Conservation (phyloP, 2,329 filamentous ascomycete genomes). For the Ophiognomonia clavigignenti-juglandacearum region DNA sequence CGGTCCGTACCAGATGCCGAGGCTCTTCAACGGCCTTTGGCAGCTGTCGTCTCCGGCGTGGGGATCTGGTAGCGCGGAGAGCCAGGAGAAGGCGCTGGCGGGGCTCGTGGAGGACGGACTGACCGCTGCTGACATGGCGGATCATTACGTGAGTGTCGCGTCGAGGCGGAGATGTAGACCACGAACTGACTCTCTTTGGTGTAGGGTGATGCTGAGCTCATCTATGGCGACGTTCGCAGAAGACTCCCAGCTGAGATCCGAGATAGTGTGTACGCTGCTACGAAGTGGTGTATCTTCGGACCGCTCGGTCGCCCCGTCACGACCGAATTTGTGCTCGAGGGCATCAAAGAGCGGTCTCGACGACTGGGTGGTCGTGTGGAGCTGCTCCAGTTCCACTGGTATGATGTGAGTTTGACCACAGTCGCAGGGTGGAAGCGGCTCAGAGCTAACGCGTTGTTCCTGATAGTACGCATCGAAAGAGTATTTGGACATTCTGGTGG, state of each 20-base stretch:
- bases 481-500: slow-evolving; percentile 28
- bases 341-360: slow-evolving; percentile 27
- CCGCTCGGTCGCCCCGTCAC: slow-evolving; percentile 22
- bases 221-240: slow-evolving; percentile 28
- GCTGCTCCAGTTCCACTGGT: slow-evolving; percentile 32
- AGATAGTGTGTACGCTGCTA: slow-evolving; percentile 25
- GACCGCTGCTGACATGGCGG: slow-evolving; percentile 1
- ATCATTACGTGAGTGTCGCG: not conserved
- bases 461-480: slow-evolving; percentile 28
- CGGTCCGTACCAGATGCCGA: slow-evolving; percentile 19
- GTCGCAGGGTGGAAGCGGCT: not conserved
- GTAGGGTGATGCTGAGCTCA: slow-evolving; percentile 32
- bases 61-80: slow-evolving; percentile 22
- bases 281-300: slow-evolving; percentile 31
- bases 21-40: slow-evolving; percentile 28
- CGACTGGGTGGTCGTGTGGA: slow-evolving; percentile 28
- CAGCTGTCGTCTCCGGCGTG: slow-evolving; percentile 27
- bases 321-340: slow-evolving; percentile 22
- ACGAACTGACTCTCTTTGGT: slow-evolving; percentile 10
- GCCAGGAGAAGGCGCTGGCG: slow-evolving; percentile 23
- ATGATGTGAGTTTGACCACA: slow-evolving; percentile 21
- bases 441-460: not conserved
- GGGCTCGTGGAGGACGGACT: slow-evolving; percentile 12
- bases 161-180: not conserved
- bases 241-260: slow-evolving; percentile 19